Base-by-base conservation (phyloP, 331 rosid species). In the Dryas integrifolia region DNA sequence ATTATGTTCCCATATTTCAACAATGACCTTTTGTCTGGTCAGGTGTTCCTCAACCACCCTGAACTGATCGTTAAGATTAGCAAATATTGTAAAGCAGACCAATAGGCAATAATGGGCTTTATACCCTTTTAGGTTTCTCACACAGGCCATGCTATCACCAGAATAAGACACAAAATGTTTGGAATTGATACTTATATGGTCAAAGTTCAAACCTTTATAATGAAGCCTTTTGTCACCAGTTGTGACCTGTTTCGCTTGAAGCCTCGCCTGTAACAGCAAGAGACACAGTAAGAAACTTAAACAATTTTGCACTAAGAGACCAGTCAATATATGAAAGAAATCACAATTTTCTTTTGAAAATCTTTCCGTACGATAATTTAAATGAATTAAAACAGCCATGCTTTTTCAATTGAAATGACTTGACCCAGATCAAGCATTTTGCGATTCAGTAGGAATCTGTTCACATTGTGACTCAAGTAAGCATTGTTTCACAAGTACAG, bases 191-290 rank as follows among this genome's bases (percentile, higher is more conserved):
- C 24, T 21, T 21, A 53, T 0, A 24, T 5, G 26, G 14, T n/a
- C 47, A 12, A 52, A 63, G 66, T 62, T 69, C 76, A 10, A 69
- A 94, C 98, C 98, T 88, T 91, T 84, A 69, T 94, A 94, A 57
- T 82, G 86, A 69, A 71, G 96, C 76, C 88, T 89, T 76, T 72
- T 91, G 85, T 94, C 98, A 67, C 88, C 89, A 4, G 77, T 82
- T 58, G 79, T 78, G 62, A 75, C 81, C 81, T 91, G 98, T 67
- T 85, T 88, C 15, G 92, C 96, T 80, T 94, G 98, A 85, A 94
- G 98, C 78, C 97, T 85, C n/a, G 97, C 72, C 98, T 91, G 90
- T 62, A 82, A 70, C 50, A 73, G 74, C 71, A 76, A 69, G 67
- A 18, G 4, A 26, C n/a, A 45, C 35, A 9, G 64, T 72, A 71